Conservation (phyloP, 305 asterid species). For the Ilex paraguariensis region DNA sequence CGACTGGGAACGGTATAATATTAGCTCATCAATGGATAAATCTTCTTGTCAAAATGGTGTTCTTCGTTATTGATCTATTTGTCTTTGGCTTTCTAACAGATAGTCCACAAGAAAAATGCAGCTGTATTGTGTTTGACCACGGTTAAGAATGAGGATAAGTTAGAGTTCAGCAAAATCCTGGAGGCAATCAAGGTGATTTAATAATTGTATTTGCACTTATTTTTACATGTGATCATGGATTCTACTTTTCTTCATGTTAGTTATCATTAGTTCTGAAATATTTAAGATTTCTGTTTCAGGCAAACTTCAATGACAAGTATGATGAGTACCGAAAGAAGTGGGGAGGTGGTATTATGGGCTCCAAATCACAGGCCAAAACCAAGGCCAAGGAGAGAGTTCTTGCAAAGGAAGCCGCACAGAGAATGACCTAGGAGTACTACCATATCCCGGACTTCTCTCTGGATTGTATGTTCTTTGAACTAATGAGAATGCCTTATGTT, state of each 20-base stretch:
- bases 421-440: background rate
- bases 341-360: constrained; percentile 5
- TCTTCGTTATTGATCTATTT: background rate
- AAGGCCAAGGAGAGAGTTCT: constrained; percentile 8
- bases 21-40: no score
- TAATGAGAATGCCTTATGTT: no score
- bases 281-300: background rate
- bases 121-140: constrained; percentile 5
- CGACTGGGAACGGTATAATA: constrained; percentile 1
- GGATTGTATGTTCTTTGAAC: background rate
- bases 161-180: constrained; percentile 3
- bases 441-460: background rate
- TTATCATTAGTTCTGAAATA: no score
- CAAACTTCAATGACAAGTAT: constrained; percentile 3
- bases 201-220: background rate
- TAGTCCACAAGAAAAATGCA: constrained; percentile 5
- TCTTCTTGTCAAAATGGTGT: background rate
- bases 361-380: constrained; percentile 6
- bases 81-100: background rate
- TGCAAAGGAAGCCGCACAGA: constrained; percentile 6
- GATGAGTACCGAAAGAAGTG: constrained; percentile 1
- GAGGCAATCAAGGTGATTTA: constrained; percentile 3
- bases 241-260: background rate
- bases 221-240: background rate
- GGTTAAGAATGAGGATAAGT: constrained; percentile 4